A percentile compares a stretch with the other conserved stretches of the same genome.
Evolutionary conservation across 2,329 filamentous ascomycete species (phyloP).

Genomic region (Sordariomycetes sp.): DNA sequence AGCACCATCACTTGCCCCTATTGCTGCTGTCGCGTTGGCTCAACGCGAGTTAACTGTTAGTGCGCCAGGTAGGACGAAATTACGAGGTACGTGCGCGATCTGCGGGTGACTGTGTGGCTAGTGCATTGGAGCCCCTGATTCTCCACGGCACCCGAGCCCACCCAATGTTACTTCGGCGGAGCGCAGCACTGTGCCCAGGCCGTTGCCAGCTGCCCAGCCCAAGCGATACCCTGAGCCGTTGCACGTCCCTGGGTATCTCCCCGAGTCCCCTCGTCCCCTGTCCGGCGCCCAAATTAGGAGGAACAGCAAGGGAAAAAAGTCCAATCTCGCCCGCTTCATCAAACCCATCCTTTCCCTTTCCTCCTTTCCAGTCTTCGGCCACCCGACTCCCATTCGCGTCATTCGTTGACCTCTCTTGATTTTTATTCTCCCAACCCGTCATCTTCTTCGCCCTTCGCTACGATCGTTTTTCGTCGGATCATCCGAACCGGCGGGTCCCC

Average conservation of each 20-base stretch:
- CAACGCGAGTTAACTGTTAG: neutral
- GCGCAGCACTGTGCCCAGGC: neutral
- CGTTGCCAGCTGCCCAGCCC: neutral
- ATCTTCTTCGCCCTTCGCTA: neutral
- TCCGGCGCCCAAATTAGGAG: constrained; percentile 4
- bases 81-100: neutral
- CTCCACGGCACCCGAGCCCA: neutral
- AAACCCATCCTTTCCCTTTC: constrained; percentile 1
- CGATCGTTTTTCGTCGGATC: neutral
- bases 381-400: constrained; percentile 2
- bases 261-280: neutral
- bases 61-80: neutral
- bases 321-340: constrained; percentile 5
- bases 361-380: neutral
- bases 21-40: neutral
- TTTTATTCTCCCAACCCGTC: neutral
- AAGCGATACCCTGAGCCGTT: neutral
- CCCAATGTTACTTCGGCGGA: neutral
- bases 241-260: neutral
- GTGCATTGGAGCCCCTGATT: neutral
- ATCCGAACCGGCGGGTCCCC: neutral
- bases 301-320: constrained; percentile 4
- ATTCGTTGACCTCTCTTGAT: constrained; percentile 2
- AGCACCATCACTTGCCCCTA: constrained; percentile 2
- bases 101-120: neutral